Evolutionary conservation across 192 early-diverging fungal species (phyloP).

Genomic region (Gigaspora rosea): DNA sequence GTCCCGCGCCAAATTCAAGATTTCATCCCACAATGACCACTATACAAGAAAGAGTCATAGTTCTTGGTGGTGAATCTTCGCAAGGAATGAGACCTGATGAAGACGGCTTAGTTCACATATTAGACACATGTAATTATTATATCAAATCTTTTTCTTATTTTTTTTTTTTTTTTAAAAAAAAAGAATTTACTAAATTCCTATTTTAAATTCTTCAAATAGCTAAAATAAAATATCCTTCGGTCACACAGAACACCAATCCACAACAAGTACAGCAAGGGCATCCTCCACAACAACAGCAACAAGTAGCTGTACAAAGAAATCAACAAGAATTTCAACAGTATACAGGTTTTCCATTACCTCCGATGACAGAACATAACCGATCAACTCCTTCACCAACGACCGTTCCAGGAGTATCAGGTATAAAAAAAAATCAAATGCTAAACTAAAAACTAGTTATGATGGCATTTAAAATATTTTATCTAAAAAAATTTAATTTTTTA

Average conservation of each 20-base stretch:
- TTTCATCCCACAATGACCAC: constrained; percentile 47
- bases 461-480: too few species aligned
- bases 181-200: neutral
- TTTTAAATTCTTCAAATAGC: constrained; percentile 33
- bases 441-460: too few species aligned
- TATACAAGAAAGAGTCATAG: constrained; percentile 48
- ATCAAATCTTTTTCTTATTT: neutral
- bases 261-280: constrained; percentile 3
- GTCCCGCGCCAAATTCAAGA: constrained; percentile 45
- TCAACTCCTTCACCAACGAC: too few species aligned
- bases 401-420: too few species aligned
- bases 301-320: too few species aligned
- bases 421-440: too few species aligned
- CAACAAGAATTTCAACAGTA: too few species aligned
- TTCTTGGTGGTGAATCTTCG: constrained; percentile 56
- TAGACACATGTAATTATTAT: constrained; percentile 52
- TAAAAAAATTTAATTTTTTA: too few species aligned
- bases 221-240: constrained; percentile 48
- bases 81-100: constrained; percentile 44
- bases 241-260: neutral
- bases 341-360: too few species aligned
- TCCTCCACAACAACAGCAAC: neutral
- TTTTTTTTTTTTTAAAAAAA: neutral
- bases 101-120: constrained; percentile 39
- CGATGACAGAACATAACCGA: too few species aligned